Evolutionary conservation across 2,329 filamentous ascomycete genomes (phyloP).

Genomic region (Penicillium brasilianum): DNA sequence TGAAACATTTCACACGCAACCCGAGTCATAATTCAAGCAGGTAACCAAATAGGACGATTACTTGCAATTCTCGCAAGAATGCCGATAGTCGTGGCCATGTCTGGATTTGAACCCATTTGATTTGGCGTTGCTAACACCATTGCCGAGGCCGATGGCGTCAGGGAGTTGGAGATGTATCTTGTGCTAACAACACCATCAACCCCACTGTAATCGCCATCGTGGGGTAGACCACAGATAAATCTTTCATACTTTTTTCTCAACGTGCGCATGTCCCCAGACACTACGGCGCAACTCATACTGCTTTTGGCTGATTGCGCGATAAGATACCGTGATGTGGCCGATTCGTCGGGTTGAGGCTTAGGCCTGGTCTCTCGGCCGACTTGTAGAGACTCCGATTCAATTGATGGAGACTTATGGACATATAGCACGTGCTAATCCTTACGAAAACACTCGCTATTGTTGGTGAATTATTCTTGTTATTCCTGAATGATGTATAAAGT

Average conservation of each 20-base stretch:
- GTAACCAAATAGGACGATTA: background rate
- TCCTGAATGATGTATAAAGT: background rate
- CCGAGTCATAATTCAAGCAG: background rate
- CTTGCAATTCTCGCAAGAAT: too few relatives aligned
- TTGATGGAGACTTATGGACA: background rate
- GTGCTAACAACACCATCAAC: constrained; percentile 23
- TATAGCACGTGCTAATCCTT: too few relatives aligned
- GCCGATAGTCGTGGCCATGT: background rate
- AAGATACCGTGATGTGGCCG: background rate
- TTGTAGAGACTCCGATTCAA: background rate
- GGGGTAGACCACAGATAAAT: background rate
- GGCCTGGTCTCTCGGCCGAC: constrained; percentile 5
- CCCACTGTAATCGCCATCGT: constrained; percentile 29
- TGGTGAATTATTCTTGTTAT: background rate
- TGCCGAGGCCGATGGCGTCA: constrained; percentile 28
- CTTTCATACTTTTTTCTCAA: background rate
- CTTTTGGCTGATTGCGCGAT: background rate
- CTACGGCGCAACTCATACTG: background rate
- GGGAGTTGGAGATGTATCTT: constrained; percentile 14
- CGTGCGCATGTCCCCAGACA: background rate
- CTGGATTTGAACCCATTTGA: constrained; percentile 15
- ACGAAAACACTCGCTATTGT: background rate
- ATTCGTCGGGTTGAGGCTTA: background rate
- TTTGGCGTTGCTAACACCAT: constrained; percentile 32
- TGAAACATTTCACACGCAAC: constrained; percentile 23